Evolutionary conservation across 345 rosid genomes (phyloP).

Genomic region (Lepidium sativum): DNA sequence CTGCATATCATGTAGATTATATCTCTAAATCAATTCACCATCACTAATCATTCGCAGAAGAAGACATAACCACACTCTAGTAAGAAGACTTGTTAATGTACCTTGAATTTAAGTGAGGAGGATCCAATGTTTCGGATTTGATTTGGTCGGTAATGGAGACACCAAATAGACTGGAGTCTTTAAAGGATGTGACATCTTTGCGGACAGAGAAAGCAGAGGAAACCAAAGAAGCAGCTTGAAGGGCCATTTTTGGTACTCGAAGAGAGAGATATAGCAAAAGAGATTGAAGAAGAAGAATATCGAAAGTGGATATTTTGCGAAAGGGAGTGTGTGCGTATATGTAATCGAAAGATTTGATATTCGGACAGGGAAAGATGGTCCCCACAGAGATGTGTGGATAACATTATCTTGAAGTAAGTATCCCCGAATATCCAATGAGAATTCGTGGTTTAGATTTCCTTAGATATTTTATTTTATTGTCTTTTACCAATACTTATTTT

Average conservation of each 20-base stretch:
- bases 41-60: not conserved
- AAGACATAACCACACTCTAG: not conserved
- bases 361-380: constrained; percentile 16
- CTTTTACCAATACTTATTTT: too few relatives aligned
- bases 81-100: not conserved
- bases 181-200: constrained; percentile 65
- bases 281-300: not conserved
- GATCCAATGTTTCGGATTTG: constrained; percentile 44
- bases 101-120: constrained; percentile 63
- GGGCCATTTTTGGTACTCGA: constrained; percentile 44
- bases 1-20: constrained; percentile 21
- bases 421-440: constrained; percentile 49
- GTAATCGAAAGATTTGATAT: constrained; percentile 23
- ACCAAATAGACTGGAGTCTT: constrained; percentile 79
- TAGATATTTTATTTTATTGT: constrained; percentile 22
- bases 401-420: constrained; percentile 41
- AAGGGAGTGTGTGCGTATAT: constrained; percentile 12
- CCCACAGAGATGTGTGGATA: constrained; percentile 40
- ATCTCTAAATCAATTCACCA: not conserved
- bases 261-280: not conserved
- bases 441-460: constrained; percentile 52
- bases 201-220: constrained; percentile 54
- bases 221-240: constrained; percentile 63
- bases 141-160: constrained; percentile 54
- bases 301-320: not conserved